Percentiles rank a stretch among this genome's conserved stretches.
These are phyloP conservation scores for Magnusiomyces clavatus DNA, from an alignment of 1,139 yeast species.

Conservation along the genomic window DNA sequence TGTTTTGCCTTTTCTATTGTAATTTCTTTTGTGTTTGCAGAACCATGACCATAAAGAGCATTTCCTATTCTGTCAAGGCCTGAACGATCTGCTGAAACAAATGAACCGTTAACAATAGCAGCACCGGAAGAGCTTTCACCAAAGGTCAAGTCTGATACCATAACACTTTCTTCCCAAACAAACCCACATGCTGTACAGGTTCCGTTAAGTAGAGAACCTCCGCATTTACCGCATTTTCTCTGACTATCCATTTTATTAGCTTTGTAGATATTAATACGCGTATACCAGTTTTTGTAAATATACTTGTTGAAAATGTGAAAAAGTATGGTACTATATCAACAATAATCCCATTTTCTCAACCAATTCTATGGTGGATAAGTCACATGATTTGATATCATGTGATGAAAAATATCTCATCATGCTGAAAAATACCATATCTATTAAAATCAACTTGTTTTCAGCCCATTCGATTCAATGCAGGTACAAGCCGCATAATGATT, in stretches of 20 bases:
- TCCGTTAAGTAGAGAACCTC: conserved; percentile 24
- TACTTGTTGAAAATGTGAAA: background rate
- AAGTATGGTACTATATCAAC: background rate
- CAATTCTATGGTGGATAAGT: no score
- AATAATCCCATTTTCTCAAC: no score
- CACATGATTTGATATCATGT: no score
- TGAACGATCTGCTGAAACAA: conserved; percentile 81
- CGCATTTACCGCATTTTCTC: conserved; percentile 6
- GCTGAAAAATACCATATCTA: no score
- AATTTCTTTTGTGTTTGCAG: conserved; percentile 64
- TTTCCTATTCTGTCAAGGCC: conserved; percentile 51
- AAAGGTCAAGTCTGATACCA: conserved; percentile 90
- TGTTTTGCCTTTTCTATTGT: conserved; percentile 76
- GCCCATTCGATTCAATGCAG: no score
- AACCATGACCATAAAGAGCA: conserved; percentile 41
- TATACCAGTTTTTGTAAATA: background rate
- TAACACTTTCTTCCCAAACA: conserved; percentile 86
- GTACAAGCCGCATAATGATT: no score
- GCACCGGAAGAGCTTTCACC: conserved; percentile 92
- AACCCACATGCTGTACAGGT: conserved; percentile 80
- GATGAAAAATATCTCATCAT: no score
- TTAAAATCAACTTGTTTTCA: no score
- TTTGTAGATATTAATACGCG: background rate
- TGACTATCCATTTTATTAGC: background rate
- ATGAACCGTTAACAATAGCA: conserved; percentile 91